Evolutionary conservation across 768 basidiomycete species (phyloP).

Genomic region (Naganishia antarctica): DNA sequence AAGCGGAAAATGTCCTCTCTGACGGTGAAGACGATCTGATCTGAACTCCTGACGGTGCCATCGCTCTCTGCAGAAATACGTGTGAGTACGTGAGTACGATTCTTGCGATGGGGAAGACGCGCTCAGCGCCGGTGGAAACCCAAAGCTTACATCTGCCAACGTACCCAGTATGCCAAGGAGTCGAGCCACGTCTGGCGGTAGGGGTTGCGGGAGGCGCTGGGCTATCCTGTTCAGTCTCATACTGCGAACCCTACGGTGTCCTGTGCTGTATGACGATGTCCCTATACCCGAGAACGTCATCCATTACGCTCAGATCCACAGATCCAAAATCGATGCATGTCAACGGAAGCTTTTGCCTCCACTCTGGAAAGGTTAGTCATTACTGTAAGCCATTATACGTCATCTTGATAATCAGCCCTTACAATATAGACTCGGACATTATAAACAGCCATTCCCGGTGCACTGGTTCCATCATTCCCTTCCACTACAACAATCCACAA

Average conservation of each 20-base stretch:
- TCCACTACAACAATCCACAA: neutral
- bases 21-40: slow-evolving; percentile 1
- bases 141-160: neutral
- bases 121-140: neutral
- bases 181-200: neutral
- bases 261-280: too few species aligned
- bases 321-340: neutral
- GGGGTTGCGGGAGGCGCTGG: neutral
- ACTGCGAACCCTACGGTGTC: too few species aligned
- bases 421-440: too few species aligned
- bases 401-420: too few species aligned
- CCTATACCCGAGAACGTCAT: too few species aligned
- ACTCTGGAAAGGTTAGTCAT: too few species aligned
- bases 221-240: slow-evolving; percentile 5
- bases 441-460: neutral
- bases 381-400: too few species aligned
- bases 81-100: neutral
- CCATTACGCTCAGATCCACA: too few species aligned
- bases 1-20: neutral
- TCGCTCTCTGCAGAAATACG: too few species aligned
- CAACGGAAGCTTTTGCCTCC: slow-evolving; percentile 1
- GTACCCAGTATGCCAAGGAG: slow-evolving; percentile 1
- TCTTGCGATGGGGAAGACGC: too few species aligned
- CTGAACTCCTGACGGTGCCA: slow-evolving; percentile 2
- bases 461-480: neutral